Conservation (phyloP, 257 asterid species). For the Penstemon newberryi region DNA sequence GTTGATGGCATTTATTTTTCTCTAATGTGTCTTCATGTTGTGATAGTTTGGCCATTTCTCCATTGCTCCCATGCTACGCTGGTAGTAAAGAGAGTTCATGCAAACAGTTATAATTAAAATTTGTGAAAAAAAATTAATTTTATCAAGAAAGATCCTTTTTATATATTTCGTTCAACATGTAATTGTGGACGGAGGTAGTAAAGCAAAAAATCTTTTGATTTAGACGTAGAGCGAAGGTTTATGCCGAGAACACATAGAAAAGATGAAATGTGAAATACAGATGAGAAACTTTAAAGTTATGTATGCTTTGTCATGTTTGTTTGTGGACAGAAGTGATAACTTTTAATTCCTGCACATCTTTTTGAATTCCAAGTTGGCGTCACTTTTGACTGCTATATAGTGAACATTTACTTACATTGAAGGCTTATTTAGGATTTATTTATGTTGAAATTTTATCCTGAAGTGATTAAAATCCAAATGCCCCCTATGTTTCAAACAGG, state of each 20-base stretch:
- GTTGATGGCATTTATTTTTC: not conserved
- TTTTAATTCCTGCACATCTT: not conserved
- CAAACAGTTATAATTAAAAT: not conserved
- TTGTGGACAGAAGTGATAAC: slow-evolving; percentile 3
- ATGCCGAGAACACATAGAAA: too few species aligned
- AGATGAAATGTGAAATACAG: slow-evolving; percentile 12
- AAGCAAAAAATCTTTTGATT: not conserved
- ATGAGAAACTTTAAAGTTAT: not conserved
- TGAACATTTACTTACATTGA: not conserved
- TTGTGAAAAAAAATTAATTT: not conserved
- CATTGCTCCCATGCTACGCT: not conserved
- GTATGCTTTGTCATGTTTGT: slow-evolving; percentile 8
- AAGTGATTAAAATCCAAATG: slow-evolving; percentile 9
- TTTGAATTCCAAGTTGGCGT: slow-evolving; percentile 9
- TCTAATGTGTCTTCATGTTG: not conserved
- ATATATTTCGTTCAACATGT: not conserved
- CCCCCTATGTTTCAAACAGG: slow-evolving; percentile 46
- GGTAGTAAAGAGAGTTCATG: not conserved
- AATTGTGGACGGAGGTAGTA: not conserved
- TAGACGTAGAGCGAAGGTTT: not conserved
- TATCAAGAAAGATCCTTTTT: not conserved
- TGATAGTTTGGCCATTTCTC: not conserved
- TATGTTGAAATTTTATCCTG: slow-evolving; percentile 1
- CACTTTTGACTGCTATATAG: not conserved
- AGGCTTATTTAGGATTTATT: not conserved